Percentiles rank a stretch among this genome's conserved stretches.
Conservation (phyloP, 108 stramenopile genomes). For the Conticribra guillardii region DNA sequence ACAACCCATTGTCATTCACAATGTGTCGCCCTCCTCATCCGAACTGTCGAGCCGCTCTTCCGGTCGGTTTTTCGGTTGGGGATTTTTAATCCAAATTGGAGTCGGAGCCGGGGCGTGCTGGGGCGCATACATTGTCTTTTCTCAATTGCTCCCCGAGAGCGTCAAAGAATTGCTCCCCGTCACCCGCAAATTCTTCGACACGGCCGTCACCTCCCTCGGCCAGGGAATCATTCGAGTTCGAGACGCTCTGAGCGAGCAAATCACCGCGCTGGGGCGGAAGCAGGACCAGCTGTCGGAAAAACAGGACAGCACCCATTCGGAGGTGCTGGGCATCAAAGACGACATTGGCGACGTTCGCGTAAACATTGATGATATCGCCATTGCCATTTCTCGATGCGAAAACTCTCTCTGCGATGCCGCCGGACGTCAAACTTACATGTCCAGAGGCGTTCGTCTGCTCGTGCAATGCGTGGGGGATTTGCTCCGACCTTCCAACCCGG, state of each 20-base stretch:
- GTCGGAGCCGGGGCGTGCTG: slow-evolving; percentile 62
- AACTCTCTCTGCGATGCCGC: slow-evolving; percentile 39
- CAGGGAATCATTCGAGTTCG: slow-evolving; percentile 69
- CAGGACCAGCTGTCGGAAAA: slow-evolving; percentile 62
- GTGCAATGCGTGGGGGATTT: slow-evolving; percentile 53
- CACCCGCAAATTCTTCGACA: slow-evolving; percentile 65
- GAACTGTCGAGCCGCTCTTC: not conserved
- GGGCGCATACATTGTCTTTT: slow-evolving; percentile 63
- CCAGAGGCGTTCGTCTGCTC: slow-evolving; percentile 35
- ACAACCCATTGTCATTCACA: slow-evolving; percentile 42
- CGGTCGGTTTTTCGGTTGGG: not conserved
- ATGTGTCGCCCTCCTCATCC: slow-evolving; percentile 12
- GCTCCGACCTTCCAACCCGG: slow-evolving; percentile 22
- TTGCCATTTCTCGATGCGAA: slow-evolving; percentile 49
- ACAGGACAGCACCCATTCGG: slow-evolving; percentile 61
- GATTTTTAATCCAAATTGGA: slow-evolving; percentile 22
- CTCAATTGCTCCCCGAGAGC: slow-evolving; percentile 67
- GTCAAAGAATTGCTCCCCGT: slow-evolving; percentile 78
- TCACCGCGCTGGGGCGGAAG: slow-evolving; percentile 45
- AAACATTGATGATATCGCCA: slow-evolving; percentile 48
- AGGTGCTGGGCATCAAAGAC: slow-evolving; percentile 52
- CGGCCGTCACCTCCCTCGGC: slow-evolving; percentile 70
- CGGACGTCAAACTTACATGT: slow-evolving; percentile 46
- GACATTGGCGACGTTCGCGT: slow-evolving; percentile 49
- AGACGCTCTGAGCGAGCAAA: slow-evolving; percentile 64